Conservation (phyloP, 1,139 yeast species). For the Candida neerlandica region DNA sequence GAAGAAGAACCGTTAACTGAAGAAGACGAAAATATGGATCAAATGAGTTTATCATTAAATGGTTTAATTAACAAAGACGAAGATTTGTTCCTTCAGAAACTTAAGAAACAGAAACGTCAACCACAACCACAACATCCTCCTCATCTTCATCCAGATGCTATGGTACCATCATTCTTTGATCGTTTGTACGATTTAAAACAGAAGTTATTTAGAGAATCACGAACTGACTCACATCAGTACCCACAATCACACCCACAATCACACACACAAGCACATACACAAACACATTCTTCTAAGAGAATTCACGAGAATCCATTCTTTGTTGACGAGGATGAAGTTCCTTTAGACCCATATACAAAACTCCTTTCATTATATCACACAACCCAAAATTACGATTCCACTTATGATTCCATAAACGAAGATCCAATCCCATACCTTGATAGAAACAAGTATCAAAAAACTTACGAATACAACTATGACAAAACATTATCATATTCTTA, state of each 20-base stretch:
- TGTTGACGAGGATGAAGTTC: constrained; percentile 8
- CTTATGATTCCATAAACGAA: constrained; percentile 39
- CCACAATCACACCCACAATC: no score
- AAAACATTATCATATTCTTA: constrained; percentile 39
- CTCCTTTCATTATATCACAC: constrained; percentile 12
- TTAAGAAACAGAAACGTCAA: constrained; percentile 3
- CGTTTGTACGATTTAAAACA: constrained; percentile 16
- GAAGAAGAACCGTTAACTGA: constrained; percentile 11
- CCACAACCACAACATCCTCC: not conserved
- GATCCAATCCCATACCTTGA: constrained; percentile 26
- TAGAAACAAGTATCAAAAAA: constrained; percentile 23
- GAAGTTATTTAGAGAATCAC: constrained; percentile 9
- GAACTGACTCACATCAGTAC: no score
- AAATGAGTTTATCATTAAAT: constrained; percentile 5
- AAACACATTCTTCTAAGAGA: constrained; percentile 10
- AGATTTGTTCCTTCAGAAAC: not conserved
- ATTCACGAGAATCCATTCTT: constrained; percentile 13
- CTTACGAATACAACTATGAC: constrained; percentile 39
- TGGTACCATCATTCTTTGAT: constrained; percentile 11
- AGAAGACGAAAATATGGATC: constrained; percentile 2
- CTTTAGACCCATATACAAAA: constrained; percentile 16
- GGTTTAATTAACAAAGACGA: constrained; percentile 7
- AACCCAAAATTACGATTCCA: constrained; percentile 8
- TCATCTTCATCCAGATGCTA: constrained; percentile 1
- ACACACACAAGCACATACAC: no score